Evolutionary conservation across 768 basidiomycete species (phyloP).

Genomic region (Tricholoma bakamatsutake): DNA sequence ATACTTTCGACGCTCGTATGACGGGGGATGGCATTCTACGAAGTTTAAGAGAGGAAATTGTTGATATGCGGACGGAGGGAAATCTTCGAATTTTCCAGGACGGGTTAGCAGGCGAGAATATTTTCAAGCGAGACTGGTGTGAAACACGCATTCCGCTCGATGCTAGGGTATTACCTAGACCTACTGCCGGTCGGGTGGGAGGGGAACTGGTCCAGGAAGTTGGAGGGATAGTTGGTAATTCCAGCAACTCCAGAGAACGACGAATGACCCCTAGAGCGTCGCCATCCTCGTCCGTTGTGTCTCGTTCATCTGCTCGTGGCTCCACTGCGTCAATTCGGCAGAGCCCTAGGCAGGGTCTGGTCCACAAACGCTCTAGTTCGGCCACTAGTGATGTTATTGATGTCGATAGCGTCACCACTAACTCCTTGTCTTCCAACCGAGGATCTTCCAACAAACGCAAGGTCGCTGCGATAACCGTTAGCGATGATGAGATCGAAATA

Average conservation of each 20-base stretch:
- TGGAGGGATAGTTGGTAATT: slow-evolving; percentile 9
- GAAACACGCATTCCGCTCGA: slow-evolving; percentile 54
- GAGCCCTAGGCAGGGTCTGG: slow-evolving; percentile 42
- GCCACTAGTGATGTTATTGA: slow-evolving; percentile 39
- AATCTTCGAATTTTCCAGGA: slow-evolving; percentile 62
- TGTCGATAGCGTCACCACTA: slow-evolving; percentile 30
- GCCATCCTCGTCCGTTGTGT: slow-evolving; percentile 36
- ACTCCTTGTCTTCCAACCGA: slow-evolving; percentile 18
- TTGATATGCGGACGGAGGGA: slow-evolving; percentile 31
- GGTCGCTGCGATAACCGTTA: slow-evolving; percentile 25
- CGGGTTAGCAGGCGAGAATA: slow-evolving; percentile 50
- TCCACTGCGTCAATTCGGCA: slow-evolving; percentile 47
- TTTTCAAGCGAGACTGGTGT: slow-evolving; percentile 74
- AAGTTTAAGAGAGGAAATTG: slow-evolving; percentile 21
- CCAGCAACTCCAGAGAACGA: slow-evolving; percentile 15
- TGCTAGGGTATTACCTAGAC: slow-evolving; percentile 19
- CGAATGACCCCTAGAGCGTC: slow-evolving; percentile 29
- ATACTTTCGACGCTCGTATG: slow-evolving; percentile 58
- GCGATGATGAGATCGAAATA: slow-evolving; percentile 54
- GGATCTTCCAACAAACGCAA: slow-evolving; percentile 44
- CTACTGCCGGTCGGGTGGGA: slow-evolving; percentile 13
- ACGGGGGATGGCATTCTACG: slow-evolving; percentile 54
- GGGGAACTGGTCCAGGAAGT: slow-evolving; percentile 19
- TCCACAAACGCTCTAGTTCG: slow-evolving; percentile 37
- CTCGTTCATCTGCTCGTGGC: slow-evolving; percentile 40